Conservation (phyloP, 2,329 filamentous ascomycete species). For the Pyrenophora seminiperda region DNA sequence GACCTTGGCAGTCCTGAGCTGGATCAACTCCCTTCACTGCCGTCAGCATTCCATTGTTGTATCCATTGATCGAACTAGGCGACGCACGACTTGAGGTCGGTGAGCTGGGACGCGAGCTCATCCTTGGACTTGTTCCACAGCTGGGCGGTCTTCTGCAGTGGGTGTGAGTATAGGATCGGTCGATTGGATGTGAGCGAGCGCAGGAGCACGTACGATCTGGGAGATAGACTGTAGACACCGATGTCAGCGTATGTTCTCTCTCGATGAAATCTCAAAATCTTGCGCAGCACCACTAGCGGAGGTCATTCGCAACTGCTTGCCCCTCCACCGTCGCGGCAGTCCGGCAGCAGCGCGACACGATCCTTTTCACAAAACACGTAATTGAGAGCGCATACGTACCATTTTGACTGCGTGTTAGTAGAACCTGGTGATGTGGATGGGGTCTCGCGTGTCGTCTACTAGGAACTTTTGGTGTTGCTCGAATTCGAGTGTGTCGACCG, state of each 20-base stretch:
- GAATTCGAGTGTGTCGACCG: constrained; percentile 29
- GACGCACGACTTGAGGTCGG: constrained; percentile 47
- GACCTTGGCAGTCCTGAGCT: constrained; percentile 98
- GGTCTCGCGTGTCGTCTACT: constrained; percentile 47
- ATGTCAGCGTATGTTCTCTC: constrained; percentile 34
- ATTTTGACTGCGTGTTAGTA: constrained; percentile 48
- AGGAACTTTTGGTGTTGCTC: constrained; percentile 31
- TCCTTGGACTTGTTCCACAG: constrained; percentile 99
- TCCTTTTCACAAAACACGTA: constrained; percentile 11
- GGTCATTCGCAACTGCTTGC: constrained; percentile 23
- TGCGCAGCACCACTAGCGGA: constrained; percentile 26
- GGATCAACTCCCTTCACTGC: constrained; percentile 73
- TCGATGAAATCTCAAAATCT: constrained; percentile 23
- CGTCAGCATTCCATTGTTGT: constrained; percentile 37
- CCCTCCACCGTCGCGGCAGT: constrained; percentile 15
- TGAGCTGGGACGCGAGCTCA: constrained; percentile 78
- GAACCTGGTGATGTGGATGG: constrained; percentile 43
- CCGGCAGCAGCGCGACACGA: constrained; percentile 19
- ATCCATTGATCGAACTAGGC: constrained; percentile 12
- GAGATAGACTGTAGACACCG: constrained; percentile 57
- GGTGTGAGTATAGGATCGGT: constrained; percentile 46
- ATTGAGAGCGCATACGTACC: constrained; percentile 39
- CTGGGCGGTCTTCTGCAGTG: constrained; percentile 75
- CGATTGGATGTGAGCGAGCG: constrained; percentile 19
- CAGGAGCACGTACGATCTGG: constrained; percentile 63